These are phyloP conservation scores for Hyaloscypha finlandica DNA, from an alignment of 495 filamentous ascomycete species.

Conservation along the genomic window DNA sequence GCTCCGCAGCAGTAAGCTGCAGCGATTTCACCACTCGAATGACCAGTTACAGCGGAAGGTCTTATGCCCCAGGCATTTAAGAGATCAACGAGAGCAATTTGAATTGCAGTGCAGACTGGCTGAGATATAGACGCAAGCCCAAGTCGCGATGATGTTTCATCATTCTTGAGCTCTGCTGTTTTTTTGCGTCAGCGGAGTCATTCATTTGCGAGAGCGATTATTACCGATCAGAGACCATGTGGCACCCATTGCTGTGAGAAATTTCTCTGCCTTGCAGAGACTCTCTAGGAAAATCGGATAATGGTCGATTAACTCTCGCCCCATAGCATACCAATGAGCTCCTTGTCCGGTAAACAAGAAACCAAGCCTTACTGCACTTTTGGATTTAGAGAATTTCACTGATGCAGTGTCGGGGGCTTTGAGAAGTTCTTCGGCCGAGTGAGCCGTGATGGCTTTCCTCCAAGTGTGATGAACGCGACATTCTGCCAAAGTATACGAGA, in stretches of 20 bases:
- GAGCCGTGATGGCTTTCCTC: constrained; percentile 27
- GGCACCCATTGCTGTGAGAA: too few species aligned
- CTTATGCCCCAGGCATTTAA: constrained; percentile 49
- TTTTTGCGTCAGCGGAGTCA: background rate
- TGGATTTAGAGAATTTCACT: constrained; percentile 1
- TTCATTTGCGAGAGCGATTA: too few species aligned
- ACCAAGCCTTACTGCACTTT: constrained; percentile 13
- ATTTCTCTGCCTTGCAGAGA: too few species aligned
- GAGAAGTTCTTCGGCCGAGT: constrained; percentile 22
- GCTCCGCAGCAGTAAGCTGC: constrained; percentile 56
- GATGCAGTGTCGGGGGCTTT: constrained; percentile 13
- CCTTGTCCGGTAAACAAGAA: constrained; percentile 35
- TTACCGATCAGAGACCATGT: too few species aligned
- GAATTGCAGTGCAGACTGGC: constrained; percentile 55
- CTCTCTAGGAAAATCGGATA: constrained; percentile 45
- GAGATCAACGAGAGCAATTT: constrained; percentile 56
- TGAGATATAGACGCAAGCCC: constrained; percentile 51
- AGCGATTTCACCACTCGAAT: constrained; percentile 67
- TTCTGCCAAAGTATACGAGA: constrained; percentile 40
- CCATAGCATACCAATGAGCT: constrained; percentile 60
- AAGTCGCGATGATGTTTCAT: constrained; percentile 26
- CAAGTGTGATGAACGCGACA: constrained; percentile 44
- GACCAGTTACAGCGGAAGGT: constrained; percentile 46
- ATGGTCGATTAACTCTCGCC: constrained; percentile 48
- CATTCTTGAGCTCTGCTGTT: constrained; percentile 37